Percentiles rank a stretch among this genome's conserved stretches.
Evolutionary conservation across 2,329 filamentous ascomycete genomes (phyloP).

Genomic region (Colletotrichum kahawae): DNA sequence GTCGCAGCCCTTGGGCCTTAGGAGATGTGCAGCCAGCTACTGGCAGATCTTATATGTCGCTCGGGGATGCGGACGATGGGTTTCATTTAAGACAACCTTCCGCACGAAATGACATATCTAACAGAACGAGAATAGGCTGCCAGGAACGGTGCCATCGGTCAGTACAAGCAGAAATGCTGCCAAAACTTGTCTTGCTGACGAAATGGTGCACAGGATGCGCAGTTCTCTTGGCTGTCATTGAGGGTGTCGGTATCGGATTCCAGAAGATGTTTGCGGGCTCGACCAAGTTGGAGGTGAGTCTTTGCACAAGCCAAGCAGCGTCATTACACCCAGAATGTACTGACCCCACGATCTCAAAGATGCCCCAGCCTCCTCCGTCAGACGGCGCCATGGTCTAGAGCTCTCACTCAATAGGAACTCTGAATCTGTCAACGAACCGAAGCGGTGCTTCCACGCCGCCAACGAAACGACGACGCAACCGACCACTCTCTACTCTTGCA

Average conservation of each 20-base stretch:
- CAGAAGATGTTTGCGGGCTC: constrained; percentile 92
- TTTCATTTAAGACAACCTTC: background rate
- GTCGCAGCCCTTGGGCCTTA: background rate
- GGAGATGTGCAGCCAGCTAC: background rate
- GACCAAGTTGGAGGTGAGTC: constrained; percentile 77
- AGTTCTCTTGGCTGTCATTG: constrained; percentile 88
- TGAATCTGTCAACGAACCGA: background rate
- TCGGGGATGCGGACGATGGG: background rate
- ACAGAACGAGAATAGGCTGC: constrained; percentile 57
- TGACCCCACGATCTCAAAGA: constrained; percentile 24
- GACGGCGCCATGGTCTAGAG: constrained; percentile 35
- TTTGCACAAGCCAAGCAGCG: no score
- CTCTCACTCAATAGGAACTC: background rate
- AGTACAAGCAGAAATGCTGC: background rate
- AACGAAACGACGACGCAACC: background rate
- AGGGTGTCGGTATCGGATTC: constrained; percentile 88
- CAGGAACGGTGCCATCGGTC: constrained; percentile 87
- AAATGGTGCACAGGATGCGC: constrained; percentile 66
- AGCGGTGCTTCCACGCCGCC: background rate
- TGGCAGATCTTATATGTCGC: rapidly evolving
- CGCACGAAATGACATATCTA: background rate
- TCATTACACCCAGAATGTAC: rapidly evolving
- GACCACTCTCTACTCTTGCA: constrained; percentile 21
- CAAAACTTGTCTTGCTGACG: background rate
- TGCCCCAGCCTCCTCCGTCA: constrained; percentile 35